Percentiles rank a stretch among this genome's conserved stretches.
These are phyloP conservation scores for Angomonas ambiguus DNA, from an alignment of 208 protist species.

Conservation along the genomic window DNA sequence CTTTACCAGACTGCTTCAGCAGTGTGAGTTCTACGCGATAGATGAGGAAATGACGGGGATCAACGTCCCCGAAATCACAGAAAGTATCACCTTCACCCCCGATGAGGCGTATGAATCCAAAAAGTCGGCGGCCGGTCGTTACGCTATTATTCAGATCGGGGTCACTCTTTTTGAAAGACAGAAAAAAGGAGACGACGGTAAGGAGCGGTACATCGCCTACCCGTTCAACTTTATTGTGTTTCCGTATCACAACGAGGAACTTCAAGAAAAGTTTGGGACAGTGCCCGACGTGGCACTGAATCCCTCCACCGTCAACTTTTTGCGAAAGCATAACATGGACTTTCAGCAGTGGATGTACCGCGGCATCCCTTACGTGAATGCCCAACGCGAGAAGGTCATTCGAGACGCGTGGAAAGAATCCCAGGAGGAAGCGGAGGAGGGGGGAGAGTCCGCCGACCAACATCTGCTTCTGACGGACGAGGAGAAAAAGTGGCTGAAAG, in stretches of 20 bases:
- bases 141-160: slow-evolving; percentile 80
- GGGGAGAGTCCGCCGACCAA: neutral
- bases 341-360: slow-evolving; percentile 78
- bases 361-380: slow-evolving; percentile 52
- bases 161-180: slow-evolving; percentile 68
- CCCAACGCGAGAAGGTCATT: slow-evolving; percentile 26
- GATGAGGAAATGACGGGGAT: slow-evolving; percentile 90
- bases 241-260: slow-evolving; percentile 45
- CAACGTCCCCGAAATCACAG: slow-evolving; percentile 44
- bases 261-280: slow-evolving; percentile 16
- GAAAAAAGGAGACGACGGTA: neutral
- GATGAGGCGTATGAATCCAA: slow-evolving; percentile 62
- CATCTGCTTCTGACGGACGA: slow-evolving; percentile 34
- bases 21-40: slow-evolving; percentile 79
- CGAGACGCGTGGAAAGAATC: slow-evolving; percentile 12
- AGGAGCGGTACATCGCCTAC: slow-evolving; percentile 31
- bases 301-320: slow-evolving; percentile 57
- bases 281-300: slow-evolving; percentile 48
- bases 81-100: slow-evolving; percentile 55
- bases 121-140: slow-evolving; percentile 51
- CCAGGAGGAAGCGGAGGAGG: neutral
- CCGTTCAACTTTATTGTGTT: slow-evolving; percentile 82
- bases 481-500: slow-evolving; percentile 44
- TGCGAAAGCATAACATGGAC: slow-evolving; percentile 71
- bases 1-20: slow-evolving; percentile 58